Percentiles rank a stretch among this genome's conserved stretches.
phyloP scores from a whole-genome alignment of 495 filamentous ascomycete genomes.

The Hyaloscypha hepaticicola region DNA sequence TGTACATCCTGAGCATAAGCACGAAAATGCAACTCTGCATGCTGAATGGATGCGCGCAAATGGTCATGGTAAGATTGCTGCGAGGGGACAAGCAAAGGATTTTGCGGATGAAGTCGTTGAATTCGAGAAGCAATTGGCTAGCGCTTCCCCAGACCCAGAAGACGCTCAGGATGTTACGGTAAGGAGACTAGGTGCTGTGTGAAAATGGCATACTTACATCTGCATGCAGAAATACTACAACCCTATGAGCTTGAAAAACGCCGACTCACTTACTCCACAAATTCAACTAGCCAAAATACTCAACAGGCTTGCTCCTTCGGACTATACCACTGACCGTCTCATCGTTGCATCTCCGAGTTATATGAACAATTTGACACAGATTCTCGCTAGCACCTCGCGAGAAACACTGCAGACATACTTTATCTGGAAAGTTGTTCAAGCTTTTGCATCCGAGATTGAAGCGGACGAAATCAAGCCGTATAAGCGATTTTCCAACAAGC shows the following conservation, averaged over 20 bases:
- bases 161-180: constrained; percentile 56
- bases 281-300: constrained; percentile 55
- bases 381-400: constrained; percentile 46
- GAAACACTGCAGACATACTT: constrained; percentile 56
- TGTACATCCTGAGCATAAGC: constrained; percentile 22
- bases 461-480: constrained; percentile 58
- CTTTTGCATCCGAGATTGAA: constrained; percentile 50
- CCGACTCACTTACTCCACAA: constrained; percentile 50
- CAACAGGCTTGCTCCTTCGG: constrained; percentile 47
- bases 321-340: constrained; percentile 48
- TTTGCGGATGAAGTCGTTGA: constrained; percentile 45
- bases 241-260: constrained; percentile 52
- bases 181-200: not conserved
- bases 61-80: constrained; percentile 22
- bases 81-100: constrained; percentile 19
- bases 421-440: constrained; percentile 61
- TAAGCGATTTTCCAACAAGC: constrained; percentile 55
- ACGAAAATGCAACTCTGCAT: constrained; percentile 21
- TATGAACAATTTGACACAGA: constrained; percentile 47
- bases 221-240: constrained; percentile 53
- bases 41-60: constrained; percentile 2
- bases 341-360: constrained; percentile 61
- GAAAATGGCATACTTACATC: not conserved
- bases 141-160: constrained; percentile 56
- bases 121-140: constrained; percentile 61